Evolutionary conservation across 2,329 filamentous ascomycete species (phyloP).

Genomic region (Lasiodiplodia sp.): DNA sequence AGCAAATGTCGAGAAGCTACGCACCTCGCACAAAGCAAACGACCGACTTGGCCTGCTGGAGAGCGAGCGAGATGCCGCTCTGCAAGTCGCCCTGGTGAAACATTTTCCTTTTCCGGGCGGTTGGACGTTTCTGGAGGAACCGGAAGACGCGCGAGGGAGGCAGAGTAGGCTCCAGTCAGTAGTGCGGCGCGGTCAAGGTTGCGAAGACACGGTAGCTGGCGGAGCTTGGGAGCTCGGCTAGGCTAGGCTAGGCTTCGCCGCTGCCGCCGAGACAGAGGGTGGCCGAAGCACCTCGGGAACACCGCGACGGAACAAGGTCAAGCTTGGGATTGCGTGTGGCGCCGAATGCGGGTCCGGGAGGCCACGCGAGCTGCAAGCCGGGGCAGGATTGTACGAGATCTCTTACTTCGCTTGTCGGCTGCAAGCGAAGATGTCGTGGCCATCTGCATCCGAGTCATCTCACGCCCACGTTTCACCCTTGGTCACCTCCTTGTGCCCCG

Average conservation of each 20-base stretch:
- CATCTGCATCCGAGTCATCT: not conserved
- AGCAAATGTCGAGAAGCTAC: constrained; percentile 1
- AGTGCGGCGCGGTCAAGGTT: constrained; percentile 22
- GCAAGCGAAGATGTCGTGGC: constrained; percentile 12
- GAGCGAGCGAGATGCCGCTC: constrained; percentile 77
- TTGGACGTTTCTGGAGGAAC: constrained; percentile 29
- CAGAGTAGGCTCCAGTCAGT: not conserved
- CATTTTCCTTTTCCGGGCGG: constrained; percentile 57
- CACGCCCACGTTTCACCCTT: too few species aligned
- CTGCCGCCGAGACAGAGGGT: constrained; percentile 16
- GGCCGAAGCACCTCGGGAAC: constrained; percentile 16
- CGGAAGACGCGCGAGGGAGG: constrained; percentile 21
- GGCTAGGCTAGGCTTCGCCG: constrained; percentile 12
- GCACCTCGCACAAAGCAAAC: constrained; percentile 84
- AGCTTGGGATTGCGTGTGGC: constrained; percentile 21
- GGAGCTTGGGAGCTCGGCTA: constrained; percentile 28
- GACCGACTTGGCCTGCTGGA: constrained; percentile 78
- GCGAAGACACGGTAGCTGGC: constrained; percentile 21
- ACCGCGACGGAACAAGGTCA: constrained; percentile 11
- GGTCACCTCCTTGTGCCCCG: too few species aligned
- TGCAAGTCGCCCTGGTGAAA: constrained; percentile 84
- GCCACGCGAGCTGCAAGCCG: constrained; percentile 23
- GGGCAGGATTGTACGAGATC: constrained; percentile 3
- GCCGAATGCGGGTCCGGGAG: constrained; percentile 23
- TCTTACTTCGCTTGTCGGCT: not conserved